These are phyloP conservation scores for Asterochloris sp. DNA, from an alignment of 139 green algal species.

Conservation along the genomic window DNA sequence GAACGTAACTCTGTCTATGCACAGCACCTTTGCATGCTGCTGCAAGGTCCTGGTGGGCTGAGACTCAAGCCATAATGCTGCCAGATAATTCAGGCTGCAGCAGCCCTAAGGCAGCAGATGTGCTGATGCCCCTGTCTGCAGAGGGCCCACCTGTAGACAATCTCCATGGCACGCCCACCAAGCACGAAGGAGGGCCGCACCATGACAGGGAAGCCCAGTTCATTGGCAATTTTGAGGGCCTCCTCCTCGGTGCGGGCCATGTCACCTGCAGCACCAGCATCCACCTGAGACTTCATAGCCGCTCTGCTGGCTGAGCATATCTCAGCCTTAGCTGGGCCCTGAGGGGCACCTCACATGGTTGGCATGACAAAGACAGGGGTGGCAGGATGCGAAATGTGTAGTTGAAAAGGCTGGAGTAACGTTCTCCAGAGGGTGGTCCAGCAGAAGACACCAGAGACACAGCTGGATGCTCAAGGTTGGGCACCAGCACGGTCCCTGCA, in stretches of 20 bases:
- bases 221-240: slow-evolving; percentile 70
- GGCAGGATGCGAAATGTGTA: not conserved
- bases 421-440: not conserved
- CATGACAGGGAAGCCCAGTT: slow-evolving; percentile 96
- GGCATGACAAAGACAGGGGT: not conserved
- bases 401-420: not conserved
- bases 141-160: slow-evolving; percentile 74
- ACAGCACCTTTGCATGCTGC: no score
- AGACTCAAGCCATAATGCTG: no score
- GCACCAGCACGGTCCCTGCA: slow-evolving; percentile 13
- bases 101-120: not conserved
- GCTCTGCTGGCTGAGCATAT: not conserved
- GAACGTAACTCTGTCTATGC: no score
- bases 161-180: slow-evolving; percentile 97
- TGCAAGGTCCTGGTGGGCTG: no score
- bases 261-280: slow-evolving; percentile 17
- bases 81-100: not conserved
- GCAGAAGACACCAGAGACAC: not conserved
- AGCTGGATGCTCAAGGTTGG: no score
- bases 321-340: not conserved
- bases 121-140: not conserved
- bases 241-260: slow-evolving; percentile 59
- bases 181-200: slow-evolving; percentile 97
- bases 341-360: not conserved
- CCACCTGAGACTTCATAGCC: not conserved